phyloP scores from a whole-genome alignment of 495 filamentous ascomycete genomes.

The Durotheca rogersii region DNA sequence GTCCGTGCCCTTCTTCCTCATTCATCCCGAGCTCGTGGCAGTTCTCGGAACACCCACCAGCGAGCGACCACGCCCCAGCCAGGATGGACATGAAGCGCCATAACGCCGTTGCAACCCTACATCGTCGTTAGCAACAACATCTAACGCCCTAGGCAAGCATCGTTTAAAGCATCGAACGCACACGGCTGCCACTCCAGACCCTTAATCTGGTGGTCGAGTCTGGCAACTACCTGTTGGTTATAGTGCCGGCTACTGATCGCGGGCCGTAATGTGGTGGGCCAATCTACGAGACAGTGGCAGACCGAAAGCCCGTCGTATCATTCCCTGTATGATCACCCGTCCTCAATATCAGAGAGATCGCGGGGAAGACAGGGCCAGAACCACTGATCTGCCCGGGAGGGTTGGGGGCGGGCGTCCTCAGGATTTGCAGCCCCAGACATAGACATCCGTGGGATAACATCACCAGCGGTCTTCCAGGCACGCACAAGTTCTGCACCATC shows the following conservation, averaged over 20 bases:
- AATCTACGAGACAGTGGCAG: constrained; percentile 15
- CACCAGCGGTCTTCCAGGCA: not conserved
- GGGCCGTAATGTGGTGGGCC: constrained; percentile 2
- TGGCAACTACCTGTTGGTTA: constrained; percentile 12
- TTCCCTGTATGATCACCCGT: constrained; percentile 23
- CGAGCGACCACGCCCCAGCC: constrained; percentile 6
- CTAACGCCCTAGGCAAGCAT: constrained; percentile 9
- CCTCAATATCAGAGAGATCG: constrained; percentile 18
- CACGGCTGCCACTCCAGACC: constrained; percentile 7
- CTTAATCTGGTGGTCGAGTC: constrained; percentile 9
- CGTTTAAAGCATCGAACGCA: constrained; percentile 10
- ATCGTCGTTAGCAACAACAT: constrained; percentile 12
- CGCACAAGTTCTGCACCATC: not conserved
- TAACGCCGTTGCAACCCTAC: constrained; percentile 23
- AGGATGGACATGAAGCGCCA: constrained; percentile 15
- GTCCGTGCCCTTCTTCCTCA: no score
- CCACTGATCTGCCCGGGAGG: constrained; percentile 15
- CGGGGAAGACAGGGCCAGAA: constrained; percentile 17
- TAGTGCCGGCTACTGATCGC: not conserved
- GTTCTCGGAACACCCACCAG: constrained; percentile 2
- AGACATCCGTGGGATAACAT: constrained; percentile 17
- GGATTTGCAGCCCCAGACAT: constrained; percentile 20
- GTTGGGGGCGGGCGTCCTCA: not conserved
- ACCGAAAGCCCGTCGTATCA: constrained; percentile 17
- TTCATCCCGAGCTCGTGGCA: constrained; percentile 19